Base-by-base conservation (phyloP, 768 basidiomycete genomes). In the Nevesoporus exiguus region DNA sequence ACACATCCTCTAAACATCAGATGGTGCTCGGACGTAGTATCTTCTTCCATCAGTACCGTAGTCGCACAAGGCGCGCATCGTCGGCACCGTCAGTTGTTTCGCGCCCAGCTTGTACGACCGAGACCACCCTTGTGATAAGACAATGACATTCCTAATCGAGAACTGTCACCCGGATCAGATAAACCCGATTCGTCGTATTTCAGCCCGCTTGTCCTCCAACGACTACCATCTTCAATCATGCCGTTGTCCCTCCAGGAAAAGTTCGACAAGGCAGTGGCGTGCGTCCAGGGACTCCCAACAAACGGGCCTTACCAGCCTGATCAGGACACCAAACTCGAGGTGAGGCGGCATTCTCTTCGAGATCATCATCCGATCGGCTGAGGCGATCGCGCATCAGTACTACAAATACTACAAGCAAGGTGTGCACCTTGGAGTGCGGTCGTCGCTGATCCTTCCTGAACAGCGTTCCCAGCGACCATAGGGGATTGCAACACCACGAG, bases 381-480 rank as follows among this genome's bases (percentile, higher is more conserved):
- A 61, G 30, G 14, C n/a, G 13, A 21, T 51, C 7, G 14, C 37
- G 44, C 3, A 41, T 19, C 64, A 98, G 95, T 97, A 97, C 79
- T 99, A 98, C 79, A 80, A 79, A 61, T 83, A 86, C 71, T 98
- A 78, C 82, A 99, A 98, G 80, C 94, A 96, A 79, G 92, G 93
- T 88, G 51, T 42, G 70, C 51, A 21, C 22, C 22, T 29, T 41
- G 11, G 40, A 39, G 52, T 52, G 58, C 49, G 30, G 33, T 31
- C n/a, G 44, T 33, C 3, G 43, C 41, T 33, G 47, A 45, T 27
- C 25, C 33, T 27, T 30, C 7, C 44, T 55, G 44, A 56, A 24
- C 13, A n/a, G n/a, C 4, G 21, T 45, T n/a, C 44, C 8, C 49
- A 93, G 93, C 82, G 42, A 92, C 77, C 7, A 66, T 82, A 34